Base-by-base conservation (phyloP, 2,329 filamentous ascomycete genomes). In the Calonectria pauciramosa region DNA sequence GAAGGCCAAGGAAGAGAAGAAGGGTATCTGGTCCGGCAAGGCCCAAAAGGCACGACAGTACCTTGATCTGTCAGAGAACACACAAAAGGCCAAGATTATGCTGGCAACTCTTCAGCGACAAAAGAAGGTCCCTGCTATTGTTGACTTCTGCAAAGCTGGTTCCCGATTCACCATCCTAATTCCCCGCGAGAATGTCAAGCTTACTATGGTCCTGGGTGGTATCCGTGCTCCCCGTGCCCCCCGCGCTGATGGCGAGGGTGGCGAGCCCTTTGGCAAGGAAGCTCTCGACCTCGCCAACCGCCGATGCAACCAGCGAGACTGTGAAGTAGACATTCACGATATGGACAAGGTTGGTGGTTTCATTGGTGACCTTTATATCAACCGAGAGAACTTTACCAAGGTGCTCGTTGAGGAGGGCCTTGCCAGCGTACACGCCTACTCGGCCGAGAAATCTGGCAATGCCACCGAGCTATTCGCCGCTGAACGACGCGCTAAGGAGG, bases 71-170 rank as follows among this genome's bases (percentile, higher is more conserved):
- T 98, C 96, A 7, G 97, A 99, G 85, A 96, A 91, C 75, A 87
- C 96, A 9, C 96, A 99, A 84, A 98, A 98, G 87, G 97, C 97
- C 76, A 99, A 98, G 90, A 93, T 98, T 69, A 96, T 98, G 85
- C 90, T 98, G 47, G 94, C 95, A 14, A 93, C 95, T 28, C 90
- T 99, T 38, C 95, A 97, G 75, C 92, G 96, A 69, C 96, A 98
- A 85, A 96, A 95, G 89, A 96, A 95, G 85, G 93, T 99, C 4
- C 96, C 97, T 10, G 97, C 94, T 14, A 90, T 99, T 79, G 96
- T 99, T 52, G 97, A 99, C 85, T 99, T 97, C 85, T 97, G 98
- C 88, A 98, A 99, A 87, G 95, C 96, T n/a, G 97, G 95, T 36
- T 98, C 96, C 51, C 92, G 97, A 79, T 99, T 99, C 86, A 98